phyloP scores from a whole-genome alignment of 78 protist genomes.

The Emiliania huxleyi region DNA sequence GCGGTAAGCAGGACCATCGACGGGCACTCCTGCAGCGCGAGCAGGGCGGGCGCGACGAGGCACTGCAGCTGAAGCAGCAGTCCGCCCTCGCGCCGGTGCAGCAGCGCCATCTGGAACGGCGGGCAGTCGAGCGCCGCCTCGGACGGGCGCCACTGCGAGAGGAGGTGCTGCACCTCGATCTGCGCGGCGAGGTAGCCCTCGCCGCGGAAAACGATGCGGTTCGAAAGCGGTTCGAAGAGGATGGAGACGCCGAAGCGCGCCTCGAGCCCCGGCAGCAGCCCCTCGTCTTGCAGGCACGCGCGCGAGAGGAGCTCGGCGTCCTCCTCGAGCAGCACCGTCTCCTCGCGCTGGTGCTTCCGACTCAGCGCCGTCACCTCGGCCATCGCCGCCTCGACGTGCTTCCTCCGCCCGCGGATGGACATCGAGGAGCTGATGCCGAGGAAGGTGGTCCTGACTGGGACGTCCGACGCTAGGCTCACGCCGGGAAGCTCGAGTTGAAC shows the following conservation, averaged over 20 bases:
- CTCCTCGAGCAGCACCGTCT: not conserved
- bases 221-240: not conserved
- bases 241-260: not conserved
- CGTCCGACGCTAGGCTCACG: not conserved
- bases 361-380: not conserved
- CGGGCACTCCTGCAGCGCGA: not conserved
- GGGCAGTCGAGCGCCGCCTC: not conserved
- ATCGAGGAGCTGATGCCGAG: not conserved
- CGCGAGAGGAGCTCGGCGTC: not conserved
- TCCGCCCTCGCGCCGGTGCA: not conserved
- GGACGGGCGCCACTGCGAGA: not conserved
- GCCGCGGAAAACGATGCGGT: not conserved
- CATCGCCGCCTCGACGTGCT: not conserved
- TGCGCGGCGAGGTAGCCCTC: not conserved
- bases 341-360: not conserved
- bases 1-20: not conserved
- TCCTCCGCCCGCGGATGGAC: not conserved
- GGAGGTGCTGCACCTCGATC: not conserved
- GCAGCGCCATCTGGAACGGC: not conserved
- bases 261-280: not conserved
- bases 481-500: not conserved
- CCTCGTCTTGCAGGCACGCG: not conserved
- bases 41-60: not conserved
- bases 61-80: not conserved
- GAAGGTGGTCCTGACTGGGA: not conserved